Percentiles rank a stretch among this genome's conserved stretches.
Evolutionary conservation across 371 early-diverging fungal species (phyloP).

Genomic region (Rhizomucor pusillus): DNA sequence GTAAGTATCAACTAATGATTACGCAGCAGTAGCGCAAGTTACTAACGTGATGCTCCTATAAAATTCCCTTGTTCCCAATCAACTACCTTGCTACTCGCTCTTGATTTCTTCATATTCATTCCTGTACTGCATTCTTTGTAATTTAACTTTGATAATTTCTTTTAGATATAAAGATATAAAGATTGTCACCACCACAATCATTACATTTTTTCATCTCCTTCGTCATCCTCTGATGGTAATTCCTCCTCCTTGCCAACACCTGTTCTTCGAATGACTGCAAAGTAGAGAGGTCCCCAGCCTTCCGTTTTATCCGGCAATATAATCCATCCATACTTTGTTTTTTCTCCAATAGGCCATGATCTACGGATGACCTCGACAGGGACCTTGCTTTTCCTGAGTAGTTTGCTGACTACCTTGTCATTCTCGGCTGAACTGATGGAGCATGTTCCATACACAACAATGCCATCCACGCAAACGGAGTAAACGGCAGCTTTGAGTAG

Average conservation of each 20-base stretch:
- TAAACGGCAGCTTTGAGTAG: slow-evolving; percentile 62
- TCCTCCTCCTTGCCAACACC: slow-evolving; percentile 30
- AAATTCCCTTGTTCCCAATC: too few species aligned
- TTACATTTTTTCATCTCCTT: slow-evolving; percentile 1
- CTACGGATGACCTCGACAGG: slow-evolving; percentile 38
- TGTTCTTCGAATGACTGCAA: slow-evolving; percentile 42
- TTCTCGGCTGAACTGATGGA: slow-evolving; percentile 69
- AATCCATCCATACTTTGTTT: slow-evolving; percentile 60
- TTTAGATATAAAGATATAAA: too few species aligned
- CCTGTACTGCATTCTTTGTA: too few species aligned
- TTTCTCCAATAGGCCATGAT: slow-evolving; percentile 52
- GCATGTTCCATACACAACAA: slow-evolving; percentile 74
- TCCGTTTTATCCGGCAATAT: slow-evolving; percentile 52
- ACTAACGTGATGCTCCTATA: too few species aligned
- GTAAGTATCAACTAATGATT: too few species aligned
- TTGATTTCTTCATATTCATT: too few species aligned
- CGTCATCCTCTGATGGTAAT: slow-evolving; percentile 12
- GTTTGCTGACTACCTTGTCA: slow-evolving; percentile 61
- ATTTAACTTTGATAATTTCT: too few species aligned
- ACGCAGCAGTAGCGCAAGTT: too few species aligned
- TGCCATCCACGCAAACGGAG: slow-evolving; percentile 56
- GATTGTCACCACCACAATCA: too few species aligned
- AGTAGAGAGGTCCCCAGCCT: slow-evolving; percentile 63
- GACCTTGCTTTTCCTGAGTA: slow-evolving; percentile 41
- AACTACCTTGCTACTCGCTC: too few species aligned